Base-by-base conservation (phyloP, 305 asterid genomes). In the Coffea humblotiana region DNA sequence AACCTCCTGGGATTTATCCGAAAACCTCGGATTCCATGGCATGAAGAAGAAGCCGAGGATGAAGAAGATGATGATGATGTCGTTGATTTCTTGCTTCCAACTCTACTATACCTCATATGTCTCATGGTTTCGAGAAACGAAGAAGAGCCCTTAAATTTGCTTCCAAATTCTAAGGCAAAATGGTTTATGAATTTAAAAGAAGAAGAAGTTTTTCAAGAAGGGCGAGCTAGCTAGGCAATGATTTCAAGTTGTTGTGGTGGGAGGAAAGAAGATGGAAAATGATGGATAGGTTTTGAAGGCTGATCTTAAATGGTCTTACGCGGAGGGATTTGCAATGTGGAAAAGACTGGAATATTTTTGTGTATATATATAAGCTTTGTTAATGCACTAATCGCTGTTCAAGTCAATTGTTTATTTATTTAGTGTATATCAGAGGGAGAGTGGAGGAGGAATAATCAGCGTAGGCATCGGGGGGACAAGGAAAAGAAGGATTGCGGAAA, bases 21-120 rank as follows among this genome's bases (percentile, higher is more conserved):
- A 70, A 84, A 79, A 1, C 89, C 87, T 74, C 77, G 32, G 23
- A 79, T 43, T 35, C 86, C 86, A 16, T 81, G 82, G 40, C 87
- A 66, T 10, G 72, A 64, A 10, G 72, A n/a, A 0, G 79, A 45
- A 2, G 80, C 29, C 1, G 66, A 75, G 3, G 40, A 65, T 4
- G 72, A 64, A 10, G 72, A n/a, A 0, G 79, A 45, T 1, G 80
- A 75, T 5, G 43, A 40, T 5, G 43, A 40, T 40, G 43, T 3
- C 6, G 43, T 40, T 21, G 79, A 67, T 56, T 74, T 82, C 23
- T 35, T 73, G 83, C 37, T 81, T n/a, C 84, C 54, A 21, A 82
- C 87, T 72, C 83, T 77, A 16, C 66, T 76, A 67, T 86, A 82
- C 29, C 71, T 79, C 76, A 58, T 35, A 52, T 51, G 80, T 72